phyloP scores from a whole-genome alignment of 2,329 filamentous ascomycete genomes.

The Podosphaera xanthii region DNA sequence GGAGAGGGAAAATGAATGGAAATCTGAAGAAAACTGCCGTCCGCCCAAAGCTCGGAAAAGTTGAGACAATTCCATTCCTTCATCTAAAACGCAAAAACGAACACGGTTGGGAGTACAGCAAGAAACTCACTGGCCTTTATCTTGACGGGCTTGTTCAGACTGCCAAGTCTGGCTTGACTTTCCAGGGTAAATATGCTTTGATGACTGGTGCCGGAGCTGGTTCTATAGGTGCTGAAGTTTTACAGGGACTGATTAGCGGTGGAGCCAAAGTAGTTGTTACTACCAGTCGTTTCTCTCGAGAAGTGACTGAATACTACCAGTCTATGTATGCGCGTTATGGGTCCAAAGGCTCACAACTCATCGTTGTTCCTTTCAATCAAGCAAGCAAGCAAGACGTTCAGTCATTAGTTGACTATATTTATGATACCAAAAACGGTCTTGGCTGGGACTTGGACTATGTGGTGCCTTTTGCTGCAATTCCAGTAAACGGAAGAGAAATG shows the following conservation, averaged over 20 bases:
- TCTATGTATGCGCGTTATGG: conserved; percentile 93
- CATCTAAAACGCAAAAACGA: conserved; percentile 87
- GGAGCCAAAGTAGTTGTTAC: conserved; percentile 94
- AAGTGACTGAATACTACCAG: conserved; percentile 98
- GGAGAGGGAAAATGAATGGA: conserved; percentile 28
- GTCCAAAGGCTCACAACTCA: conserved; percentile 80
- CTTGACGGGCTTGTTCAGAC: conserved; percentile 79
- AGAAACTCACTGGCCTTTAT: conserved; percentile 86
- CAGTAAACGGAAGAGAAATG: conserved; percentile 93
- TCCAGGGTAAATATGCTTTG: conserved; percentile 82
- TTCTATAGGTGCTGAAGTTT: conserved; percentile 89
- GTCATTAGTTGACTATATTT: conserved; percentile 85
- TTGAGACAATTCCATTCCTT: conserved; percentile 92
- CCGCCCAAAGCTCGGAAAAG: conserved; percentile 54
- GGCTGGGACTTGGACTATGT: conserved; percentile 97
- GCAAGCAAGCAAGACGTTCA: conserved; percentile 96
- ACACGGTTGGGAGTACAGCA: conserved; percentile 97
- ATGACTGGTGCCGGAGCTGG: conserved; percentile 98
- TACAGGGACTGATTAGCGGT: conserved; percentile 88
- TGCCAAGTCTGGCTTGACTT: conserved; percentile 69
- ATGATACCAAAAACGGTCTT: conserved; percentile 83
- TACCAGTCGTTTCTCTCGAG: conserved; percentile 84
- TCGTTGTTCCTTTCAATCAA: conserved; percentile 97
- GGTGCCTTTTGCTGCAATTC: conserved; percentile 89
- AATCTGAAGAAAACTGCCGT: conserved; percentile 30